A percentile compares a stretch with the other conserved stretches of the same genome.
Evolutionary conservation across 768 basidiomycete genomes (phyloP).

Genomic region (Tylopilus rubrobrunneus): DNA sequence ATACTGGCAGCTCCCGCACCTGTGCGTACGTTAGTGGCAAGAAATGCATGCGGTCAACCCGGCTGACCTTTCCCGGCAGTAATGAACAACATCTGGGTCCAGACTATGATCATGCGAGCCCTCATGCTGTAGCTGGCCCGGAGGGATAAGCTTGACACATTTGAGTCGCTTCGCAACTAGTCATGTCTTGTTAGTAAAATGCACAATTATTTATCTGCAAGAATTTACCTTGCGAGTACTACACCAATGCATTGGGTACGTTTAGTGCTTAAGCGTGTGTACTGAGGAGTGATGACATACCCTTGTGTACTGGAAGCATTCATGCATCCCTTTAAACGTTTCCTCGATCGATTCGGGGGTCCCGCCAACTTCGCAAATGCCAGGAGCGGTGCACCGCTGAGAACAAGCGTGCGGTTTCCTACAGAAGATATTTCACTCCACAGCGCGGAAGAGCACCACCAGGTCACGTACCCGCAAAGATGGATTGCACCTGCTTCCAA

Average conservation of each 20-base stretch:
- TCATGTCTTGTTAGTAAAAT: neutral
- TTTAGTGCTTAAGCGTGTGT: neutral
- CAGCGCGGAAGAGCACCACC: neutral
- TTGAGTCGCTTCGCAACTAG: slow-evolving; percentile 48
- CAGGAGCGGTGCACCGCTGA: slow-evolving; percentile 39
- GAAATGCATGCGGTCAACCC: neutral
- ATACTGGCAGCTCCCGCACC: slow-evolving; percentile 54
- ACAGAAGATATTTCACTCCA: slow-evolving; percentile 8
- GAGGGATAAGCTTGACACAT: slow-evolving; percentile 45
- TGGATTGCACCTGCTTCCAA: slow-evolving; percentile 39
- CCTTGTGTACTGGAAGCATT: slow-evolving; percentile 63
- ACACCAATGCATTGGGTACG: neutral
- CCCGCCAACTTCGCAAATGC: slow-evolving; percentile 53
- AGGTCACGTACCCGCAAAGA: slow-evolving; percentile 50
- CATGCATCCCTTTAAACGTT: slow-evolving; percentile 56
- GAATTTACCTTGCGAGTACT: slow-evolving; percentile 53
- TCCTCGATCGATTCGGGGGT: slow-evolving; percentile 57
- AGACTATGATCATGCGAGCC: slow-evolving; percentile 48
- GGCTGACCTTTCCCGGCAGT: slow-evolving; percentile 45
- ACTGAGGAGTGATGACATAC: slow-evolving; percentile 25
- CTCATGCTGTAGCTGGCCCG: slow-evolving; percentile 39
- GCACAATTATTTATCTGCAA: neutral
- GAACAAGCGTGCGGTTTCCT: slow-evolving; percentile 48
- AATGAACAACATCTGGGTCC: slow-evolving; percentile 44
- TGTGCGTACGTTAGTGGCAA: slow-evolving; percentile 18